Evolutionary conservation across 805 yeast genomes (phyloP).

Genomic region (Starmerella riodocensis): DNA sequence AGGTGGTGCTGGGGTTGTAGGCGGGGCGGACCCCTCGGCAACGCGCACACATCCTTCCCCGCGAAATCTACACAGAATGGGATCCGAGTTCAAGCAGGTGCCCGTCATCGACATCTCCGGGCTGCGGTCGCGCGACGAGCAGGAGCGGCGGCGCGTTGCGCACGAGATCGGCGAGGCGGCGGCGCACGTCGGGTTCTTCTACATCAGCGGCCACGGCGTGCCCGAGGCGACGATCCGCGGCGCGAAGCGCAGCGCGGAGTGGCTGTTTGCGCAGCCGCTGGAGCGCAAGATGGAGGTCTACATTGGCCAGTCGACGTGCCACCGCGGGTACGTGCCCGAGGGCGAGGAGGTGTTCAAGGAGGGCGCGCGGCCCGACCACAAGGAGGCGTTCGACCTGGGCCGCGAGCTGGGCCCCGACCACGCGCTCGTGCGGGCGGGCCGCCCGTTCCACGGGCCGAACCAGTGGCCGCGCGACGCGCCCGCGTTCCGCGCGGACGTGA

Average conservation of each 20-base stretch:
- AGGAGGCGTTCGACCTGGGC: constrained; percentile 52
- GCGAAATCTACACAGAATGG: too few species aligned
- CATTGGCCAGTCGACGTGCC: constrained; percentile 43
- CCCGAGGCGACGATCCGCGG: constrained; percentile 23
- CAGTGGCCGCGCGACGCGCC: constrained; percentile 41
- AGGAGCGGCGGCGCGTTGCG: constrained; percentile 14
- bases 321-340: constrained; percentile 24
- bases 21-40: too few species aligned
- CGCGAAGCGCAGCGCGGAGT: constrained; percentile 28
- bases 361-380: constrained; percentile 35
- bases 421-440: constrained; percentile 29
- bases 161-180: constrained; percentile 32
- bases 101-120: constrained; percentile 12
- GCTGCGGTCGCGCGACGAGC: constrained; percentile 1
- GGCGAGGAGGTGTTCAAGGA: constrained; percentile 9
- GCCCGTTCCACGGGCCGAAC: constrained; percentile 41
- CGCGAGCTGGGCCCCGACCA: constrained; percentile 17
- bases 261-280: constrained; percentile 36
- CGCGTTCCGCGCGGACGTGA: constrained; percentile 32
- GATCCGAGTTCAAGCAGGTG: too few species aligned
- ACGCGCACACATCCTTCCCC: too few species aligned
- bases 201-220: constrained; percentile 32
- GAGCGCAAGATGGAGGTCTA: constrained; percentile 30
- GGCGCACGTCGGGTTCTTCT: constrained; percentile 44
- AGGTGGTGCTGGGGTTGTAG: too few species aligned